Percentiles rank a stretch among this genome's conserved stretches.
Evolutionary conservation across 2,329 filamentous ascomycete species (phyloP).

Genomic region (Ambrosiella xylebori): DNA sequence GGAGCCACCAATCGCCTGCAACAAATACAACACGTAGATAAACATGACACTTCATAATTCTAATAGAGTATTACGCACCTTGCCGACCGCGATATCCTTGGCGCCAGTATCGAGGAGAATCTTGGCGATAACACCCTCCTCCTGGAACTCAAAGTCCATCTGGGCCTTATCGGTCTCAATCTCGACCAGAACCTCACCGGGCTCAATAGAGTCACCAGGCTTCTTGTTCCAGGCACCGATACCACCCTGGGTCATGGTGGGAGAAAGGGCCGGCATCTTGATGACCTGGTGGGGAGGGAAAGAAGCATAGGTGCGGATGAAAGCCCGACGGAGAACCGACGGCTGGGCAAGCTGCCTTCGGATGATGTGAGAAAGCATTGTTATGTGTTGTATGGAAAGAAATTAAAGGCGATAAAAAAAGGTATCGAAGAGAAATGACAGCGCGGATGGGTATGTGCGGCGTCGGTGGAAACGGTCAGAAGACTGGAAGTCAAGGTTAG

Average conservation of each 20-base stretch:
- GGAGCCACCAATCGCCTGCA: neutral
- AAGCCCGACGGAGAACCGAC: conserved; percentile 28
- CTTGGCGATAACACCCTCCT: conserved; percentile 91
- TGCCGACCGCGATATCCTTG: conserved; percentile 89
- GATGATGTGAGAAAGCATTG: conserved; percentile 12
- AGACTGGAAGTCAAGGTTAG: neutral
- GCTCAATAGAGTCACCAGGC: conserved; percentile 66
- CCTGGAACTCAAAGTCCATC: conserved; percentile 99
- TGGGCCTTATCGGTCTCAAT: conserved; percentile 99
- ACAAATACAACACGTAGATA: neutral
- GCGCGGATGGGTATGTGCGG: neutral
- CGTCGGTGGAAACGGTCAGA: neutral
- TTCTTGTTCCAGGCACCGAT: conserved; percentile 98
- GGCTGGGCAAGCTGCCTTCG: conserved; percentile 13
- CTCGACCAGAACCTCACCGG: conserved; percentile 91
- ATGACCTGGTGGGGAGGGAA: conserved; percentile 90
- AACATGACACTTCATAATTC: neutral
- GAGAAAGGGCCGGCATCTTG: conserved; percentile 94
- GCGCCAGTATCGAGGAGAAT: conserved; percentile 79
- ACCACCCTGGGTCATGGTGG: conserved; percentile 93
- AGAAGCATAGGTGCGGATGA: conserved; percentile 53
- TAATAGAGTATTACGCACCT: conserved; percentile 38
- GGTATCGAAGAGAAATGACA: neutral
- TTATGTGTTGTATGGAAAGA: neutral
- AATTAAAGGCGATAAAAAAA: neutral